Evolutionary conservation across 2,329 filamentous ascomycete species (phyloP).

Genomic region (Ciborinia camelliae): DNA sequence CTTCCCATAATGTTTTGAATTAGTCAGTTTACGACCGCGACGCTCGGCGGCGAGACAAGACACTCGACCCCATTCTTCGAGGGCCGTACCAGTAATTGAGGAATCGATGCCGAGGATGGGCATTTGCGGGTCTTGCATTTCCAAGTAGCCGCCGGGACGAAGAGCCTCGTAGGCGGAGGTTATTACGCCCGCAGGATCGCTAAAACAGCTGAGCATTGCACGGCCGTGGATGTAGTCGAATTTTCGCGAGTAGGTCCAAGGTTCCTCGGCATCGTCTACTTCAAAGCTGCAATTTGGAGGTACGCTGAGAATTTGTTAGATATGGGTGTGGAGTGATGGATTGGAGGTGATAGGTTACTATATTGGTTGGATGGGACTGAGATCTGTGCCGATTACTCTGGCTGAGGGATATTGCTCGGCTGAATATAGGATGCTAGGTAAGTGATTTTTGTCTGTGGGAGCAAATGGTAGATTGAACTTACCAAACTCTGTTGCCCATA

Average conservation of each 20-base stretch:
- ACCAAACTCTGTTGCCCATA: slow-evolving; percentile 29
- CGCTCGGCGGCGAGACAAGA: slow-evolving; percentile 10
- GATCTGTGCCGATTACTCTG: slow-evolving; percentile 34
- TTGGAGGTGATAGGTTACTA: slow-evolving; percentile 18
- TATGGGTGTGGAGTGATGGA: not conserved
- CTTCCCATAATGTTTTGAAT: slow-evolving; percentile 34
- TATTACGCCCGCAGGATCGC: slow-evolving; percentile 41
- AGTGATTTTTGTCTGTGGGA: not conserved
- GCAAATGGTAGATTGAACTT: slow-evolving; percentile 22
- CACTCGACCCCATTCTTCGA: slow-evolving; percentile 14
- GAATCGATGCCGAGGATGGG: slow-evolving; percentile 8
- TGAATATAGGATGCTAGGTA: not conserved
- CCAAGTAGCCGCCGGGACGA: slow-evolving; percentile 21
- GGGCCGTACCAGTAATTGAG: not conserved
- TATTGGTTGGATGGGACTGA: slow-evolving; percentile 35
- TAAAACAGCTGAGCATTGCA: slow-evolving; percentile 38
- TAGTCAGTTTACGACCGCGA: slow-evolving; percentile 14
- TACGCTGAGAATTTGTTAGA: slow-evolving; percentile 17
- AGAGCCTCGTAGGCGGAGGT: slow-evolving; percentile 9
- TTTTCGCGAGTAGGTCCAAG: slow-evolving; percentile 46
- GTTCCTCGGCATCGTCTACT: slow-evolving; percentile 49
- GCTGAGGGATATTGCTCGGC: slow-evolving; percentile 33
- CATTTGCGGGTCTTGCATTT: slow-evolving; percentile 21
- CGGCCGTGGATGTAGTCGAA: slow-evolving; percentile 52
- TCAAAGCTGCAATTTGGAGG: slow-evolving; percentile 53